Percentiles rank a stretch among this genome's conserved stretches.
These are phyloP conservation scores for Suillus subaureus DNA, from an alignment of 768 basidiomycete genomes.

Conservation along the genomic window DNA sequence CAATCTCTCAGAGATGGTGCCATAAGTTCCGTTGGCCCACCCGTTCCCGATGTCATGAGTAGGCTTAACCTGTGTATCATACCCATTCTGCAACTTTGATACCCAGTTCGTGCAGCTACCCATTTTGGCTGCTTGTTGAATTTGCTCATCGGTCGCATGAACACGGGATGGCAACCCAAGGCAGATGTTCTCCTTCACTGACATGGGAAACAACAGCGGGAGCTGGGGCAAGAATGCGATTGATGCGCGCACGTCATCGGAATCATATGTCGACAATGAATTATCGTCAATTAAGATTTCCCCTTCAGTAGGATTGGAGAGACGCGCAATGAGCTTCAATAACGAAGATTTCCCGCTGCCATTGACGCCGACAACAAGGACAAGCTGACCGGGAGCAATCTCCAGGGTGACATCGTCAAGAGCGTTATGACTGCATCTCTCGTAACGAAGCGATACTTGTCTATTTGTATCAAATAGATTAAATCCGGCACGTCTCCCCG, in stretches of 20 bases:
- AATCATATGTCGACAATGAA: constrained; percentile 39
- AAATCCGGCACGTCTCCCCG: constrained; percentile 2
- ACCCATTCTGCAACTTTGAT: constrained; percentile 32
- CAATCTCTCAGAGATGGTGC: constrained; percentile 23
- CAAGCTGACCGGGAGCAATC: constrained; percentile 28
- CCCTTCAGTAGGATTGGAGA: constrained; percentile 50
- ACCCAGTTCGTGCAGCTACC: constrained; percentile 36
- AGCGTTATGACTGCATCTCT: constrained; percentile 21
- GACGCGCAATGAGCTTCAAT: constrained; percentile 49
- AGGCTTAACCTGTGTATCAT: constrained; percentile 34
- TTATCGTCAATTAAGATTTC: constrained; percentile 46
- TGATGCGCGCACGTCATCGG: constrained; percentile 43
- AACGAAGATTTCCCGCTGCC: constrained; percentile 36
- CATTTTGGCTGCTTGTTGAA: constrained; percentile 35
- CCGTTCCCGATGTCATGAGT: constrained; percentile 20
- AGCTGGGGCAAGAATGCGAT: constrained; percentile 54
- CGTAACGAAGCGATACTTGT: constrained; percentile 27
- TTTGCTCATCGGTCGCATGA: constrained; percentile 15
- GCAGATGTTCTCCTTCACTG: constrained; percentile 46
- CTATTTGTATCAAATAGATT: constrained; percentile 10
- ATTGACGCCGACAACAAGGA: constrained; percentile 34
- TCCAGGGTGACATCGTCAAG: constrained; percentile 31
- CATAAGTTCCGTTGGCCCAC: constrained; percentile 25
- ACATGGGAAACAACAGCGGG: constrained; percentile 49
- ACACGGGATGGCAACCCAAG: constrained; percentile 27